Evolutionary conservation across 1,284 basidiomycete genomes (phyloP).

Genomic region (Stereum hirsutum): DNA sequence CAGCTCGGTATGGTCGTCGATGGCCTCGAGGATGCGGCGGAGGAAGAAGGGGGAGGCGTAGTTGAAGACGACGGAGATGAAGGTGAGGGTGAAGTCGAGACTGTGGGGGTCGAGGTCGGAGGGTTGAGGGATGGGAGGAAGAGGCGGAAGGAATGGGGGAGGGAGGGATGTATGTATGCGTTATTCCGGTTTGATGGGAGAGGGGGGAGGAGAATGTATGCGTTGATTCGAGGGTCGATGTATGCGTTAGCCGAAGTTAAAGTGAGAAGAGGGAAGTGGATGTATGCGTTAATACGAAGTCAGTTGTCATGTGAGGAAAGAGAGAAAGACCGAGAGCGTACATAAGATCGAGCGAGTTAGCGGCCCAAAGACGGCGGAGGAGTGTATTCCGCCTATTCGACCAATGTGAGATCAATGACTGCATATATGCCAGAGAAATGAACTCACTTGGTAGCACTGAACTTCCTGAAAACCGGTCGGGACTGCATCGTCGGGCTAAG

Average conservation of each 20-base stretch:
- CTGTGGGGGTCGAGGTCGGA: too few relatives aligned
- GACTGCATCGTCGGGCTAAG: constrained; percentile 65
- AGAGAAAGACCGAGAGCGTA: constrained; percentile 20
- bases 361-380: constrained; percentile 50
- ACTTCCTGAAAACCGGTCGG: constrained; percentile 56
- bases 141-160: too few relatives aligned
- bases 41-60: constrained; percentile 65
- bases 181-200: too few relatives aligned
- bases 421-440: too few relatives aligned
- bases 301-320: too few relatives aligned
- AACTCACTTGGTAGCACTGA: constrained; percentile 30
- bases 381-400: constrained; percentile 48
- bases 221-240: too few relatives aligned
- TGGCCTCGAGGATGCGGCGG: constrained; percentile 40
- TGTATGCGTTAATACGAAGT: constrained; percentile 62
- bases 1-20: constrained; percentile 28
- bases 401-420: too few relatives aligned
- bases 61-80: constrained; percentile 57
- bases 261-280: constrained; percentile 55
- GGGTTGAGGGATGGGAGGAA: too few relatives aligned
- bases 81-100: constrained; percentile 59
- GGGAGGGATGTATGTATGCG: too few relatives aligned
- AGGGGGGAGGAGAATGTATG: too few relatives aligned
- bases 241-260: too few relatives aligned
- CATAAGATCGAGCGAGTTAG: constrained; percentile 68